phyloP scores from a whole-genome alignment of 331 rosid species.

The Stylosanthes scabra region DNA sequence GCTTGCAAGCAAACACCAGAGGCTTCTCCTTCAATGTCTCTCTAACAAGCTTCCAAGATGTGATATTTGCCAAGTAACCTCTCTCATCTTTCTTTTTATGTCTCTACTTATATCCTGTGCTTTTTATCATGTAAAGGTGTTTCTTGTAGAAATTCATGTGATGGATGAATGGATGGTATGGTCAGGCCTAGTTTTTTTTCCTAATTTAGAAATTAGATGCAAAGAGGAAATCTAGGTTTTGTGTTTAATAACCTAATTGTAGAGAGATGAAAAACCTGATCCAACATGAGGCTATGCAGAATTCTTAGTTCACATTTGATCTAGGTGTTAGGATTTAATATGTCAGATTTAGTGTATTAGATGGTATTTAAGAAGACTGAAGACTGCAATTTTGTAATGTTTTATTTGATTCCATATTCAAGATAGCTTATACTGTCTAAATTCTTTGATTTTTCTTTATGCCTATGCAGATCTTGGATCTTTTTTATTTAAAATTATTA shows the following conservation, averaged over 20 bases:
- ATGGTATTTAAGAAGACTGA: not conserved
- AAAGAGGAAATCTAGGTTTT: too few relatives aligned
- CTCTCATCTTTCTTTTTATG: not conserved
- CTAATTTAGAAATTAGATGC: too few relatives aligned
- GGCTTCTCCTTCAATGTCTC: slow-evolving; percentile 82
- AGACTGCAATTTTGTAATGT: too few relatives aligned
- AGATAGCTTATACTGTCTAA: not conserved
- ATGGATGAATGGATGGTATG: not conserved
- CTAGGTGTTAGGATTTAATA: not conserved
- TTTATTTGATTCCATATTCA: slow-evolving; percentile 24
- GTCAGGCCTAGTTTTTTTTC: not conserved
- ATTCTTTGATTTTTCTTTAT: slow-evolving; percentile 4
- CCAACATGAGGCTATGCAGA: too few relatives aligned
- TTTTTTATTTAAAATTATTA: not conserved
- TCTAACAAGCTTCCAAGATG: slow-evolving; percentile 91
- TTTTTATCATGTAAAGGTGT: not conserved
- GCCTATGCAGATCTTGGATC: slow-evolving; percentile 3
- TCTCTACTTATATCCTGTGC: slow-evolving; percentile 4
- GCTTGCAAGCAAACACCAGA: slow-evolving; percentile 95
- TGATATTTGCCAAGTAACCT: slow-evolving; percentile 85
- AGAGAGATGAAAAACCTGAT: too few relatives aligned
- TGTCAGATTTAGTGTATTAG: not conserved
- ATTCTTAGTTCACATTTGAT: not conserved
- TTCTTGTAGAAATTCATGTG: slow-evolving; percentile 22
- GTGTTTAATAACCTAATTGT: too few relatives aligned